These are phyloP conservation scores for Parachlorella kessleri DNA, from an alignment of 139 green algal genomes.

Conservation along the genomic window DNA sequence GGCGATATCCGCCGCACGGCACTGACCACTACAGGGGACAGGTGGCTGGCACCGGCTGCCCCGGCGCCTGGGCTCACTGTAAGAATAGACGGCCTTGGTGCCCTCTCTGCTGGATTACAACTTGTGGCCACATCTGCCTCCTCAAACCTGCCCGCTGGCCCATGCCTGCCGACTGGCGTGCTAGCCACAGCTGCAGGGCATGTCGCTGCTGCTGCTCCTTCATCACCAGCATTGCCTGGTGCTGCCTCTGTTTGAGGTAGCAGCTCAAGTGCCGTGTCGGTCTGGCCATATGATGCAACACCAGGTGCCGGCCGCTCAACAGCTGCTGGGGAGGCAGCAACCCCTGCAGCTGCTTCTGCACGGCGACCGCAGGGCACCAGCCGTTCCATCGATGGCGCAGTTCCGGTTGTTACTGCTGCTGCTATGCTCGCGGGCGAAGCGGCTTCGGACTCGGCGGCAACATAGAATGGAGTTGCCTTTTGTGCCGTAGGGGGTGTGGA, in stretches of 20 bases:
- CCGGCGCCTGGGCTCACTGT: slow-evolving; percentile 9
- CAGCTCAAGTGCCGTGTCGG: no score
- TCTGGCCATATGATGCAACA: not conserved
- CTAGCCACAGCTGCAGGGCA: not conserved
- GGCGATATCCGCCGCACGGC: slow-evolving; percentile 3
- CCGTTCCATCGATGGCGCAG: not conserved
- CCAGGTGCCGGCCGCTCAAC: not conserved
- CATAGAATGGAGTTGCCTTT: not conserved
- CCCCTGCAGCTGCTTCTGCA: slow-evolving; percentile 2
- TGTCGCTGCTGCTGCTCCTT: not conserved
- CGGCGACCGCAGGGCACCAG: not conserved
- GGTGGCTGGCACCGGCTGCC: not conserved
- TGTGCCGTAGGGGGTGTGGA: not conserved
- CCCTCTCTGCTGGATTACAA: no score
- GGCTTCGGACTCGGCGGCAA: not conserved
- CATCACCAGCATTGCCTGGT: no score
- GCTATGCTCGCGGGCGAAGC: not conserved
- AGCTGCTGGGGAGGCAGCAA: not conserved
- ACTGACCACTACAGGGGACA: not conserved
- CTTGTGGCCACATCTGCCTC: no score
- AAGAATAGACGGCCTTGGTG: no score
- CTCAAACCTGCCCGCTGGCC: not conserved
- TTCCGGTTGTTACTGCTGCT: not conserved
- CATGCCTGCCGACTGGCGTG: not conserved
- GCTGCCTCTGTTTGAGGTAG: no score